Base-by-base conservation (phyloP, 2,329 filamentous ascomycete genomes). In the Alternaria viburni region DNA sequence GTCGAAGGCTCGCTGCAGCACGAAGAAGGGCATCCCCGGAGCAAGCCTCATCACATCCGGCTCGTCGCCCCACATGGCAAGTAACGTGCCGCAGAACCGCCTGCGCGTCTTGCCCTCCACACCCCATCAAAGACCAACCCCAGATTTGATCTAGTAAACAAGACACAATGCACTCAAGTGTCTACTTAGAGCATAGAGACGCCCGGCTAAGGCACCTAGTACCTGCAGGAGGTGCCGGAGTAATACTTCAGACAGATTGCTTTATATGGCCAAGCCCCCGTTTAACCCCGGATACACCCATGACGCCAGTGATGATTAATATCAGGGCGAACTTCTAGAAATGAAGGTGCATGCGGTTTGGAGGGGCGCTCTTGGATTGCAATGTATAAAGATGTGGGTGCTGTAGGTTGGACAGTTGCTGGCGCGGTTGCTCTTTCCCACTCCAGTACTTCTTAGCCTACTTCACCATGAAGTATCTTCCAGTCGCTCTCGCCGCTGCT, bases 401-500 rank as follows among this genome's bases (percentile, higher is more conserved):
- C 61, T 52, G 61, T 41, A 25, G 21, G 26, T 30, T 17, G n/a
- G n/a, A n/a, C 23, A 15, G n/a, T 11, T 64, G 36, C n/a, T 57
- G 44, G 46, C 63, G 57, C 41, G 25, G 43, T 63, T 32, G 57
- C 57, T 26, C 25, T 25, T 57, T 56, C 57, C 44, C 23, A 45
- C 51, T 28, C 47, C 52, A 60, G 50, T 41, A 46, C 45, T 46
- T 32, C 30, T 45, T 47, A 36, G 25, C 21, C 17, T 46, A 21
- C 15, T 52, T 25, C n/a, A 55, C 44, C 5, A 76, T 77, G 74
- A 74, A 61, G 64, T 72, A 69, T 54, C 54, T 68, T 26, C 41
- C 56, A 49, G 65, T 57, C 54, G 45, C 71, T 43, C 60, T 76
- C 36, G 68, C 66, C 23, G 66, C 66, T 43, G 69, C 69, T 17